A percentile compares a stretch with the other conserved stretches of the same genome.
Evolutionary conservation across 805 yeast genomes (phyloP).

Genomic region (Metschnikowia orientalis): DNA sequence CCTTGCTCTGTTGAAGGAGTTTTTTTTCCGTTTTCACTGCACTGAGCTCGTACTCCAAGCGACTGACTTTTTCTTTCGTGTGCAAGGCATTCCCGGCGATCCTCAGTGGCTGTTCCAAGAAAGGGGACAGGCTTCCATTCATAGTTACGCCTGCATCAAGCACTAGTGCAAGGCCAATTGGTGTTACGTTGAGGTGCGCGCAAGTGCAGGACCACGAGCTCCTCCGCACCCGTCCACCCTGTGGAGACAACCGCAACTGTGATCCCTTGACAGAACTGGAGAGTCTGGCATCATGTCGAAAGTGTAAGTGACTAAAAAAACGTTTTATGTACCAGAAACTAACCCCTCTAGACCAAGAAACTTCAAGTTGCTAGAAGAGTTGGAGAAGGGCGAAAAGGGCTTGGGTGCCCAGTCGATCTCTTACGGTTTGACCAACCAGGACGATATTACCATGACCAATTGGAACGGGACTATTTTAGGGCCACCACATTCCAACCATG

Average conservation of each 20-base stretch:
- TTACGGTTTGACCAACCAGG: slow-evolving; percentile 85
- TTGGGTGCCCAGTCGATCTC: slow-evolving; percentile 95
- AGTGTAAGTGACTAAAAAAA: slow-evolving; percentile 33
- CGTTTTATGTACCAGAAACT: slow-evolving; percentile 8
- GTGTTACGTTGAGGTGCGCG: too few species aligned
- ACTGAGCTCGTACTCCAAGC: slow-evolving; percentile 31
- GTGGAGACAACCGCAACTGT: background rate
- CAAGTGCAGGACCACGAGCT: too few species aligned
- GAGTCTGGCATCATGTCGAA: slow-evolving; percentile 49
- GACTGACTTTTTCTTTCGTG: slow-evolving; percentile 12
- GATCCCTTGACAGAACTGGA: too few species aligned
- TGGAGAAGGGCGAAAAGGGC: slow-evolving; percentile 98
- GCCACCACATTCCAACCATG: slow-evolving; percentile 88
- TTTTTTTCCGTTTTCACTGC: slow-evolving; percentile 32
- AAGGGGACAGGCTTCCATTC: slow-evolving; percentile 19
- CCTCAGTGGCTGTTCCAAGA: slow-evolving; percentile 16
- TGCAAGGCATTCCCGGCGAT: slow-evolving; percentile 3
- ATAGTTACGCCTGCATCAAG: background rate
- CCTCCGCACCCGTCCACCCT: slow-evolving; percentile 6
- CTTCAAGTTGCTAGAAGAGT: slow-evolving; percentile 89
- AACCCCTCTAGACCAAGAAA: slow-evolving; percentile 68
- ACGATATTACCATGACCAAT: slow-evolving; percentile 86
- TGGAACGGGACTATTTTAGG: slow-evolving; percentile 99
- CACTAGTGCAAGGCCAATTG: background rate
- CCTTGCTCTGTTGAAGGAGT: slow-evolving; percentile 27